Evolutionary conservation across 352 stramenopile species (phyloP).

Genomic region (Phytopythium boreale): DNA sequence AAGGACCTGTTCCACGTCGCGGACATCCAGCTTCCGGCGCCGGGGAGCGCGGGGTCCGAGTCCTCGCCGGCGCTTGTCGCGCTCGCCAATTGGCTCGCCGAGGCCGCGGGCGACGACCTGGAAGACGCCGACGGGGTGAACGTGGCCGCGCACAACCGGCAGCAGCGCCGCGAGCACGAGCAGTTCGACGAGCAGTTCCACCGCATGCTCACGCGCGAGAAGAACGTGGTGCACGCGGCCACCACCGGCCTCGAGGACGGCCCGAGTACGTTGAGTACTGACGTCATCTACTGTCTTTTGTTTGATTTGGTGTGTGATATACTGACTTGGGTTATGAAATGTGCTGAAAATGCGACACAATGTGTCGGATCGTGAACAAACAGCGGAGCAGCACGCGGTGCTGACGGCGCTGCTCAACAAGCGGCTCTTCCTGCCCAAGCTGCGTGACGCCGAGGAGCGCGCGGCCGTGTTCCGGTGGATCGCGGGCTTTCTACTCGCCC

Average conservation of each 20-base stretch:
- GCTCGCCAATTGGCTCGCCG: conserved; percentile 48
- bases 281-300: background rate
- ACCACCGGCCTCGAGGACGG: conserved; percentile 77
- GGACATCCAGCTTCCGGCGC: conserved; percentile 35
- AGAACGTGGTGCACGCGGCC: conserved; percentile 66
- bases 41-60: conserved; percentile 1
- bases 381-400: conserved; percentile 56
- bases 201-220: conserved; percentile 62
- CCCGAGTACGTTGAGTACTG: conserved; percentile 32
- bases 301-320: background rate
- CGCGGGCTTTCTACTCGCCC: conserved; percentile 68
- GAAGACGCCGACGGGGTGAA: conserved; percentile 27
- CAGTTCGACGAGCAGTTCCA: conserved; percentile 64
- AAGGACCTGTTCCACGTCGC: conserved; percentile 59
- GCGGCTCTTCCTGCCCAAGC: conserved; percentile 61
- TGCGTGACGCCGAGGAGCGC: conserved; percentile 46
- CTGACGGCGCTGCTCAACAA: conserved; percentile 55
- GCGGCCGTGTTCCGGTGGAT: conserved; percentile 73
- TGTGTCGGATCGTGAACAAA: conserved; percentile 3
- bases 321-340: background rate
- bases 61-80: conserved; percentile 24
- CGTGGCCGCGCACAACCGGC: conserved; percentile 40
- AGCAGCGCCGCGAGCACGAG: conserved; percentile 32
- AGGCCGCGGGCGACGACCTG: conserved; percentile 41
- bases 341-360: background rate